Base-by-base conservation (phyloP, 2,329 filamentous ascomycete genomes). In the Microcera coccophila region DNA sequence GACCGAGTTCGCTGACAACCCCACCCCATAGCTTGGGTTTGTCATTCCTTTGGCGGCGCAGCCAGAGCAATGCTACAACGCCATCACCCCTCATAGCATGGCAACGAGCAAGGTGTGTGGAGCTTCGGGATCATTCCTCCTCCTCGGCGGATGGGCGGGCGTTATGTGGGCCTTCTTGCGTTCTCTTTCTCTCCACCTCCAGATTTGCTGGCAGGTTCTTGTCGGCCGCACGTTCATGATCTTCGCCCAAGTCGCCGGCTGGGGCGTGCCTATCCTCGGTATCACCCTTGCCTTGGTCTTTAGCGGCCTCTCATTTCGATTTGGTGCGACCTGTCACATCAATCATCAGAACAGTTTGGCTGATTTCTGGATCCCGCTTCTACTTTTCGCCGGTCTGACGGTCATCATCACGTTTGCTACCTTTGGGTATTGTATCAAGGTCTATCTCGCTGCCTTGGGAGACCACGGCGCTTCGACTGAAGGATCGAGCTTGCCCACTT, bases 201-300 rank as follows among this genome's bases (percentile, higher is more conserved):
- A 97, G 66, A 96, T 98, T 52, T 96, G 90, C 72, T 98, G 93
- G 93, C 90, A 97, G 64, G 77, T 94, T 24, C 82, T 91, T 7
- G 87, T 95, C 4, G 93, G 93, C 29, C 79, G 82, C 34, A 86
- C 78, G 57, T 97, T 96, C 67, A 96, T 96, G 81, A 89, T 88
- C 73, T 78, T 80, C 52, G 83, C 91, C 3, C 82, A 95, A 59
- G 75, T 78, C 14, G 70, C 83, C 8, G 93, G 93, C 48, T 96
- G 91, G 87, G 86, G 85, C 15, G 76, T 97, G 35, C 89, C 90
- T 2, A 75, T 83, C 18, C 68, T 89, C 16, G 87, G 88, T 26
- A 79, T 95, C 50, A 75, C 83, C 3, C 66, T 91, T 32, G 87
- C 87, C 38, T 78, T 97, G 51, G 76, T 87, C 32, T 74, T 95